Conservation (phyloP, 1,139 yeast genomes). For the Yamadazyma mexicana region DNA sequence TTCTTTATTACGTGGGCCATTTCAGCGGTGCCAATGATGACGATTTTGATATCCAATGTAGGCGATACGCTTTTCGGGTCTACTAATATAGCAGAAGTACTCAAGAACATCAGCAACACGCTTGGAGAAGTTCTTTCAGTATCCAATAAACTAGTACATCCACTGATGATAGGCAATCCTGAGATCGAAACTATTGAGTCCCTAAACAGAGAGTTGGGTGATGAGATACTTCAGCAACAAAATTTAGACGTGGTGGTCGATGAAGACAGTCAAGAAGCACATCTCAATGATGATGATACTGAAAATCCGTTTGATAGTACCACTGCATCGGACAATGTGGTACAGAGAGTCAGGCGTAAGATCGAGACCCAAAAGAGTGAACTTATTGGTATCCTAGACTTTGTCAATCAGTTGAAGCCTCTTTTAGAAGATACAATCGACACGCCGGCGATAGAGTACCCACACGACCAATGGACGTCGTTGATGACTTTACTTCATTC, state of each 20-base stretch:
- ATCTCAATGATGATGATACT: background rate
- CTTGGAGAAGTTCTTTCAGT: background rate
- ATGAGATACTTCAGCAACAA: background rate
- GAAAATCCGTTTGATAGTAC: no score
- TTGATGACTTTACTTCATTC: conserved; percentile 17
- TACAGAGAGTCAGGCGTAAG: conserved; percentile 1
- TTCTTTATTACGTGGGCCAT: conserved; percentile 80
- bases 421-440: conserved; percentile 33
- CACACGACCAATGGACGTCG: conserved; percentile 33
- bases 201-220: conserved; percentile 9
- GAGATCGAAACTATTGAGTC: conserved; percentile 5
- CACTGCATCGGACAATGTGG: no score
- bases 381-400: conserved; percentile 19
- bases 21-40: conserved; percentile 83
- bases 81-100: background rate
- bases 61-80: conserved; percentile 60
- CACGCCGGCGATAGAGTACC: conserved; percentile 31
- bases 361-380: conserved; percentile 14
- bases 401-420: conserved; percentile 25
- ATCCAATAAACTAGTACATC: background rate
- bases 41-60: conserved; percentile 69
- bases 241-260: background rate
- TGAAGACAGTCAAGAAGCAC: background rate
- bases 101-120: background rate
- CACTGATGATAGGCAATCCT: background rate